Percentiles rank a stretch among this genome's conserved stretches.
phyloP scores from a whole-genome alignment of 768 basidiomycete genomes.

The Lyophyllum decastes region DNA sequence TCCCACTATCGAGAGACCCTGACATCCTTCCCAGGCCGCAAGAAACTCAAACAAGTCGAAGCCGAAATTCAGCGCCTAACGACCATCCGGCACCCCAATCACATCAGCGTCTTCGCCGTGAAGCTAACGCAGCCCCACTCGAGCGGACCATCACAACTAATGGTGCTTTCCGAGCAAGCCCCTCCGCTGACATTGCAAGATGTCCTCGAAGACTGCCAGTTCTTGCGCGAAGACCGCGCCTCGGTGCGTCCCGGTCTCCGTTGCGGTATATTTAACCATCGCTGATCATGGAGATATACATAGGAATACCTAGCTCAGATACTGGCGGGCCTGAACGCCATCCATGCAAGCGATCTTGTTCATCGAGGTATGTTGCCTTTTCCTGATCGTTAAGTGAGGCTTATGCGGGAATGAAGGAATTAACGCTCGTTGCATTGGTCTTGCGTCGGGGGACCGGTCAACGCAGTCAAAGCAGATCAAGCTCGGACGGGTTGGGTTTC shows the following conservation, averaged over 20 bases:
- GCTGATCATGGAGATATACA: not conserved
- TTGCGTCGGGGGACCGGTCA: conserved; percentile 51
- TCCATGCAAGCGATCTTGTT: conserved; percentile 66
- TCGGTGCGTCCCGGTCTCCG: conserved; percentile 43
- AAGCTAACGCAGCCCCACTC: conserved; percentile 58
- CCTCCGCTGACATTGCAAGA: conserved; percentile 69
- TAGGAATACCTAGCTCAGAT: conserved; percentile 81
- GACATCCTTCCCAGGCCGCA: conserved; percentile 43
- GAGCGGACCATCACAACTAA: conserved; percentile 51
- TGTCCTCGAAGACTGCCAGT: conserved; percentile 74
- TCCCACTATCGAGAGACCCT: not conserved
- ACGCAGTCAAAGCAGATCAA: conserved; percentile 69
- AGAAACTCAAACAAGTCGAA: conserved; percentile 70
- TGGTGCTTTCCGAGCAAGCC: conserved; percentile 71
- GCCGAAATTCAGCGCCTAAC: conserved; percentile 64
- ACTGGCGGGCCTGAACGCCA: conserved; percentile 63
- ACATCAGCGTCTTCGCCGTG: conserved; percentile 68
- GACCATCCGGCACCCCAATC: conserved; percentile 60
- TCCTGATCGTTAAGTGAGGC: not conserved
- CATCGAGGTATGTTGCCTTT: conserved; percentile 60
- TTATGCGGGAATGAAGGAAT: conserved; percentile 44
- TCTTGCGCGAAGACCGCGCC: conserved; percentile 72
- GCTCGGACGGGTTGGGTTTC: conserved; percentile 71
- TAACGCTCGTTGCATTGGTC: conserved; percentile 57
- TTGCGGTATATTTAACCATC: not conserved